A percentile compares a stretch with the other conserved stretches of the same genome.
Conservation (phyloP, 1,139 yeast genomes). For the Saccharomyces hybrid region DNA sequence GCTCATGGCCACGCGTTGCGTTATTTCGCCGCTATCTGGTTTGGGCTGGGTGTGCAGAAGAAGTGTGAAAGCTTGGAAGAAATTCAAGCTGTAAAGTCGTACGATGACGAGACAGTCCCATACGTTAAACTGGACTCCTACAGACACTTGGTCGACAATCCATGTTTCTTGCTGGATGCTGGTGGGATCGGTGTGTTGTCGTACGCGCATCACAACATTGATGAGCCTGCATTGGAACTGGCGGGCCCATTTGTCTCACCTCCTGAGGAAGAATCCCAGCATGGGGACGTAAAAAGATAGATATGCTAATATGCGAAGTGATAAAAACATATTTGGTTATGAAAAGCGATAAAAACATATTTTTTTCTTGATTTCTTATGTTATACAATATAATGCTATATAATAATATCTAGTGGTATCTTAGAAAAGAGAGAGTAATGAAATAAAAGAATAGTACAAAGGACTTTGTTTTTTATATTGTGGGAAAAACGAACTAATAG, state of each 20-base stretch:
- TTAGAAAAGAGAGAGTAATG: background rate
- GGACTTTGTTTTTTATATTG: background rate
- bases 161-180: constrained; percentile 79
- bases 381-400: background rate
- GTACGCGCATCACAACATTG: constrained; percentile 74
- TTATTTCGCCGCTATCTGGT: constrained; percentile 86
- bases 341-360: background rate
- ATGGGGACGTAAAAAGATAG: constrained; percentile 8
- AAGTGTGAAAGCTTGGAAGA: constrained; percentile 24
- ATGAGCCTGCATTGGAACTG: constrained; percentile 78
- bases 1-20: constrained; percentile 93
- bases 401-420: background rate
- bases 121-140: constrained; percentile 27
- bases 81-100: constrained; percentile 16
- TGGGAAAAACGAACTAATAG: constrained; percentile 1
- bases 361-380: background rate
- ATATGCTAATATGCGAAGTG: background rate
- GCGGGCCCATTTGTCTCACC: constrained; percentile 78
- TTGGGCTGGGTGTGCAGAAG: constrained; percentile 34
- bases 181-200: constrained; percentile 92
- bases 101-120: constrained; percentile 31
- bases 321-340: background rate
- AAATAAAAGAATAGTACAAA: background rate
- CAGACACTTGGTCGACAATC: constrained; percentile 43
- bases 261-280: constrained; percentile 41